A percentile compares a stretch with the other conserved stretches of the same genome.
Conservation (phyloP, 306 rosid species). For the Castanospermum australe region DNA sequence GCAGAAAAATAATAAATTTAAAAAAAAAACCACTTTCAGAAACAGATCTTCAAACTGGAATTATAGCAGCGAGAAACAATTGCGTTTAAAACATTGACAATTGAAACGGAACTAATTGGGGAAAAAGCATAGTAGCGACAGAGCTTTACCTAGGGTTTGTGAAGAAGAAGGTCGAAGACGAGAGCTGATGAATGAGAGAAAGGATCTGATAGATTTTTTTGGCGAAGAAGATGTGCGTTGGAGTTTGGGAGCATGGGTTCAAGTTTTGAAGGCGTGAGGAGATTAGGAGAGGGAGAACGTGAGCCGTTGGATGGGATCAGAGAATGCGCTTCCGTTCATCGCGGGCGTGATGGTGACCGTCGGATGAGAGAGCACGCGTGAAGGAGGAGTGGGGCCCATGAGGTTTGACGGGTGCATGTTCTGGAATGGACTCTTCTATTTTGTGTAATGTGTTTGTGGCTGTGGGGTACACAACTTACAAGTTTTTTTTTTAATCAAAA, state of each 20-base stretch:
- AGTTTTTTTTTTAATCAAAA: too few relatives aligned
- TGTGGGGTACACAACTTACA: too few relatives aligned
- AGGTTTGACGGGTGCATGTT: conserved; percentile 57
- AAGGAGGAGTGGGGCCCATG: conserved; percentile 55
- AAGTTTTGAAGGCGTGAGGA: conserved; percentile 9
- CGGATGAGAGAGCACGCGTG: conserved; percentile 90
- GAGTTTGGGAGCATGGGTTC: conserved; percentile 2
- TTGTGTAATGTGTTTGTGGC: too few relatives aligned
- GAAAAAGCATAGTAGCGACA: neutral
- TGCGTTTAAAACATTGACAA: neutral
- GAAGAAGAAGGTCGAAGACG: neutral
- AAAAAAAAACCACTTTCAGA: neutral
- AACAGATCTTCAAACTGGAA: conserved; percentile 20
- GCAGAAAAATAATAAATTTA: neutral
- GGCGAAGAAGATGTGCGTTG: neutral
- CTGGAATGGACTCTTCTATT: conserved; percentile 10
- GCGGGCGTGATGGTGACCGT: conserved; percentile 59
- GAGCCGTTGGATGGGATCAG: conserved; percentile 69
- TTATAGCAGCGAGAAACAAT: neutral
- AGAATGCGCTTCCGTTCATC: conserved; percentile 69
- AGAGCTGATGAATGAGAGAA: neutral
- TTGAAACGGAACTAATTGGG: neutral
- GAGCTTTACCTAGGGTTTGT: conserved; percentile 8
- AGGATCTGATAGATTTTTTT: neutral
- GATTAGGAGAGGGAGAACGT: conserved; percentile 39